Evolutionary conservation across 148 eudicot genomes (phyloP).

Genomic region (Arctostaphylos glauca): DNA sequence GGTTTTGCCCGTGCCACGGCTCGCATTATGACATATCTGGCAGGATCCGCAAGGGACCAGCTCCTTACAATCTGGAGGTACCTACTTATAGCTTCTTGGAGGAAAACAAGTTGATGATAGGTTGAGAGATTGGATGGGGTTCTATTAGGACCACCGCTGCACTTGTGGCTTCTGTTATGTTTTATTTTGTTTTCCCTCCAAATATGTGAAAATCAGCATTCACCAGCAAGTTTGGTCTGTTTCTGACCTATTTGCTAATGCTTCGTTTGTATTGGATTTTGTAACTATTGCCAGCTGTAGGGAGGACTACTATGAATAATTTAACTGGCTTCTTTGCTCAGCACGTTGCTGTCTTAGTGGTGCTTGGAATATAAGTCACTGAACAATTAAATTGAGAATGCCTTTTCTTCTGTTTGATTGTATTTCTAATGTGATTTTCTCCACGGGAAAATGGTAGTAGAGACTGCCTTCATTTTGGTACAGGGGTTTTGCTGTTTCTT

Average conservation of each 20-base stretch:
- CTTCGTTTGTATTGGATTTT: constrained; percentile 1
- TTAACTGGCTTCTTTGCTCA: constrained; percentile 1
- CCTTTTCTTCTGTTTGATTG: not conserved
- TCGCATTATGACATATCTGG: constrained; percentile 39
- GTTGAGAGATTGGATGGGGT: not conserved
- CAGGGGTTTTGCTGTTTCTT: not conserved
- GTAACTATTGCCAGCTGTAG: not conserved
- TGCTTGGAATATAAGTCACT: not conserved
- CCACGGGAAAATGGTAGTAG: not conserved
- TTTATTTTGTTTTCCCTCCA: not conserved
- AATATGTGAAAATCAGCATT: not conserved
- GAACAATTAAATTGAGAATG: not conserved
- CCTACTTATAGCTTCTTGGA: constrained; percentile 37
- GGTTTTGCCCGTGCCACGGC: constrained; percentile 44
- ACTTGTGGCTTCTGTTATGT: not conserved
- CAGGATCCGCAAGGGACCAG: constrained; percentile 38
- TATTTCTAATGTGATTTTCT: not conserved
- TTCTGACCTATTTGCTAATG: not conserved
- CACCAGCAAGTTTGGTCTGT: not conserved
- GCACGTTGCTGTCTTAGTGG: not conserved
- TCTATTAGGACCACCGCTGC: not conserved
- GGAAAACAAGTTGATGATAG: constrained; percentile 32
- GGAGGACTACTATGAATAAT: constrained; percentile 1
- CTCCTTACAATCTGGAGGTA: constrained; percentile 31
- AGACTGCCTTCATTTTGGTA: not conserved